Base-by-base conservation (phyloP, 2,329 filamentous ascomycete species). In the Phialophora macrospora region DNA sequence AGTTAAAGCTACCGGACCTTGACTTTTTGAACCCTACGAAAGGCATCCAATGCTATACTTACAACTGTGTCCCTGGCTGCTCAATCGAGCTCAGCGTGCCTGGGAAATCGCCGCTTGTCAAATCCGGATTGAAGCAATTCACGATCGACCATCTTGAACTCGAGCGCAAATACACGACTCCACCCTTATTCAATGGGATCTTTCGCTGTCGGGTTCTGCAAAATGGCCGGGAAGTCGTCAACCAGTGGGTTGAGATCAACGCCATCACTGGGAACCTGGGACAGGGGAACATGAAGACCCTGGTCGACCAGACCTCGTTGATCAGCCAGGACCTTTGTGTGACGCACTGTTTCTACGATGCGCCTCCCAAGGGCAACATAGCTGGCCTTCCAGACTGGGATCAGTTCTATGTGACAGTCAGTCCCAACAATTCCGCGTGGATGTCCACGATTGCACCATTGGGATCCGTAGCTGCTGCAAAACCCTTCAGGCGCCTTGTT, bases 271-370 rank as follows among this genome's bases (percentile, higher is more conserved):
- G 48, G 6, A 52, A 14, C 1, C 26, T 52, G 22, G 20, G 48
- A 2, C 48, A 52, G 48, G 48, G 48, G 3, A 52, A n/a, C 0
- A 52, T 52, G 48, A 52, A 26, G 48, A 52, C 48, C 3, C 48
- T 52, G 26, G 48, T 52, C 14, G 48, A 52, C 14, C 48, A 52
- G 48, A 52, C 48, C 20, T 52, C 48, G 22, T 4, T 28, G 20
- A n/a, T 52, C 20, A 52, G 22, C 48, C 12, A 28, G 11, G 48
- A 52, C 9, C n/a, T 52, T 12, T 52, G 48, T 26, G 48, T 52
- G 48, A 24, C 48, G 48, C 48, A 52, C 5, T 52, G 48, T 52
- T 52, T 52, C 48, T 52, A 52, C 48, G 48, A 52, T 26, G 48
- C 48, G 48, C 48, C 48, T 17, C 22, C 12, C 20, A 52, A 52